A percentile compares a stretch with the other conserved stretches of the same genome.
Evolutionary conservation across 2,329 filamentous ascomycete genomes (phyloP).

Genomic region (Stachybotrys echinatus): DNA sequence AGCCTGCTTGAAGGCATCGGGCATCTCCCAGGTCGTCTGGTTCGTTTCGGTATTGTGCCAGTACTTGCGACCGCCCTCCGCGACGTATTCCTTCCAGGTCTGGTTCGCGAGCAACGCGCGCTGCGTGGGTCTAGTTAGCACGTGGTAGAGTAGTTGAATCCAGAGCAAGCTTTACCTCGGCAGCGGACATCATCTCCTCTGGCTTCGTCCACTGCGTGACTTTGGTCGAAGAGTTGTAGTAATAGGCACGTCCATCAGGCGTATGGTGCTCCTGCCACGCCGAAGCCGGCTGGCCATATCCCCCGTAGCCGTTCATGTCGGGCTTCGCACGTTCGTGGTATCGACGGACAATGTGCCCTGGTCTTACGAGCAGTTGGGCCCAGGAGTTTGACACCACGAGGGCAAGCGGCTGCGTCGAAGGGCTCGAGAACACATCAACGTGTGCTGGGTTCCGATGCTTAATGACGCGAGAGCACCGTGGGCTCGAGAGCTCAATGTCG

Average conservation of each 20-base stretch:
- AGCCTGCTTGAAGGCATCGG: conserved; percentile 72
- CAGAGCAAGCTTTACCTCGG: conserved; percentile 56
- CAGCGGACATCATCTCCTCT: conserved; percentile 75
- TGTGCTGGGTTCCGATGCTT: too few species aligned
- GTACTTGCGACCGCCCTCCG: conserved; percentile 83
- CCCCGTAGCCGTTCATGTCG: conserved; percentile 55
- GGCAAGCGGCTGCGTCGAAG: too few species aligned
- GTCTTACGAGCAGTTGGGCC: too few species aligned
- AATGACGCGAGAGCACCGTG: too few species aligned
- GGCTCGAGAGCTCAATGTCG: too few species aligned
- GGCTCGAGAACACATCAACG: too few species aligned
- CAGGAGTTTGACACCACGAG: too few species aligned
- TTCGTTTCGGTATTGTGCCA: conserved; percentile 93
- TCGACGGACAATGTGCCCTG: too few species aligned
- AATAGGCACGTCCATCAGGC: conserved; percentile 80
- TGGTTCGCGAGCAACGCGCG: conserved; percentile 74
- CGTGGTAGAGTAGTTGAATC: conserved; percentile 5
- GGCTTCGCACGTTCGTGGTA: too few species aligned
- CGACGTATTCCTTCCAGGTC: conserved; percentile 89
- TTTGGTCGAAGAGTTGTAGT: conserved; percentile 83
- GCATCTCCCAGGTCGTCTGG: conserved; percentile 93
- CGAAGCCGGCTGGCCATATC: conserved; percentile 40
- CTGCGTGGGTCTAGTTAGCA: conserved; percentile 35
- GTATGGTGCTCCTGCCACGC: conserved; percentile 80
- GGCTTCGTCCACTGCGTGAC: conserved; percentile 94